phyloP scores from a whole-genome alignment of 495 filamentous ascomycete species.

The Xylaria cubensis region DNA sequence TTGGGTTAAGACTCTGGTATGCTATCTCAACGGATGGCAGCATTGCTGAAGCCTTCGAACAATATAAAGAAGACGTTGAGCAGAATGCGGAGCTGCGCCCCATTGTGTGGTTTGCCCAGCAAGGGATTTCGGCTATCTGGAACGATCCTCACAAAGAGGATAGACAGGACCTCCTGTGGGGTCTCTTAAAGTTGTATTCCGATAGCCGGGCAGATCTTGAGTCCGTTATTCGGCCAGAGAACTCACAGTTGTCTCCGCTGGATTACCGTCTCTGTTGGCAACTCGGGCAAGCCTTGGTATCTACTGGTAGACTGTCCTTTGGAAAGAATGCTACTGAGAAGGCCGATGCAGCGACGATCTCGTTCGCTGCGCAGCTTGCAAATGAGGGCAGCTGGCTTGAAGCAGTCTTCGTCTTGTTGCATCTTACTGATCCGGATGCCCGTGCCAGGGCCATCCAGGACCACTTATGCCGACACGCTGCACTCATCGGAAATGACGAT shows the following conservation, averaged over 20 bases:
- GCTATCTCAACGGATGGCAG: constrained; percentile 69
- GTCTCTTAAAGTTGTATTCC: constrained; percentile 80
- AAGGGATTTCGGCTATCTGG: constrained; percentile 53
- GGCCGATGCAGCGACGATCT: constrained; percentile 69
- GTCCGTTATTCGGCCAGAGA: constrained; percentile 61
- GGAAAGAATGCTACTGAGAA: constrained; percentile 54
- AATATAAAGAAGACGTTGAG: constrained; percentile 71
- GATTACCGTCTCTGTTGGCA: constrained; percentile 84
- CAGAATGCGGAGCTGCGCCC: constrained; percentile 67
- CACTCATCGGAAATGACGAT: constrained; percentile 58
- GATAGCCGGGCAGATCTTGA: constrained; percentile 58
- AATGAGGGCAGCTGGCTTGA: constrained; percentile 70
- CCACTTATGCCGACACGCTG: constrained; percentile 71
- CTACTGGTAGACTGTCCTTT: constrained; percentile 52
- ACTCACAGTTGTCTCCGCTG: constrained; percentile 68
- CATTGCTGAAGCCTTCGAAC: constrained; percentile 71
- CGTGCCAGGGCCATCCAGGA: constrained; percentile 72
- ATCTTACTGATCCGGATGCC: constrained; percentile 68
- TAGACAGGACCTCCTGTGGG: constrained; percentile 83
- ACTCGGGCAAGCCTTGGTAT: constrained; percentile 63
- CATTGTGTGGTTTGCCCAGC: constrained; percentile 64
- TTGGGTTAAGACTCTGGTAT: constrained; percentile 91
- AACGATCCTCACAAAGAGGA: constrained; percentile 56
- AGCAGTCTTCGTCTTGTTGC: constrained; percentile 76
- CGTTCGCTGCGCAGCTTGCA: constrained; percentile 76